Evolutionary conservation across 768 basidiomycete species (phyloP).

Genomic region (Candolleomyces eurysporus): DNA sequence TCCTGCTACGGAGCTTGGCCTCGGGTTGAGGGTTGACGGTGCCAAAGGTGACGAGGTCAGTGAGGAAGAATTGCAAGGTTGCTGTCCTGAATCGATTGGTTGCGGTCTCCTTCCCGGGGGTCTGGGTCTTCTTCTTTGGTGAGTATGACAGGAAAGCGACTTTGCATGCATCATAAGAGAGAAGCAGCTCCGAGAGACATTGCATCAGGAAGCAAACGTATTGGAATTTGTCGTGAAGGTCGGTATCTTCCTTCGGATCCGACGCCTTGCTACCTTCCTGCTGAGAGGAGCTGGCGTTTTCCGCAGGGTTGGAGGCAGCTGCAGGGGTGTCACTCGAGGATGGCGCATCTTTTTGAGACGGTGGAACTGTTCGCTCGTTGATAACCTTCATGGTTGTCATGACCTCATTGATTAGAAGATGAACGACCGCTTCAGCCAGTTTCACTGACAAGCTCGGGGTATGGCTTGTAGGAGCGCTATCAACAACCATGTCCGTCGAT

Average conservation of each 20-base stretch:
- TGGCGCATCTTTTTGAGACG: not conserved
- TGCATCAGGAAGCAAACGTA: constrained; percentile 88
- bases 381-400: constrained; percentile 55
- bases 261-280: not conserved
- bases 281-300: not conserved
- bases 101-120: constrained; percentile 60
- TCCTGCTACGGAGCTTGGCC: constrained; percentile 51
- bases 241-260: constrained; percentile 11
- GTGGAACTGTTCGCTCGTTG: constrained; percentile 26
- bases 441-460: constrained; percentile 22
- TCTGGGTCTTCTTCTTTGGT: constrained; percentile 58
- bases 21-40: constrained; percentile 64
- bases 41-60: constrained; percentile 78
- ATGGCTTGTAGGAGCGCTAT: constrained; percentile 22
- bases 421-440: constrained; percentile 57
- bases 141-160: constrained; percentile 79
- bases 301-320: not conserved
- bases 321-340: not conserved
- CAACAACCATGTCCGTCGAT: constrained; percentile 60
- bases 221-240: constrained; percentile 39
- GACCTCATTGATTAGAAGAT: constrained; percentile 73
- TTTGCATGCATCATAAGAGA: constrained; percentile 93
- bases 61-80: constrained; percentile 78
- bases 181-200: constrained; percentile 85
- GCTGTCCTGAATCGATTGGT: constrained; percentile 56